A percentile compares a stretch with the other conserved stretches of the same genome.
These are phyloP conservation scores for Tricholoma bakamatsutake DNA, from an alignment of 768 basidiomycete genomes.

Conservation along the genomic window DNA sequence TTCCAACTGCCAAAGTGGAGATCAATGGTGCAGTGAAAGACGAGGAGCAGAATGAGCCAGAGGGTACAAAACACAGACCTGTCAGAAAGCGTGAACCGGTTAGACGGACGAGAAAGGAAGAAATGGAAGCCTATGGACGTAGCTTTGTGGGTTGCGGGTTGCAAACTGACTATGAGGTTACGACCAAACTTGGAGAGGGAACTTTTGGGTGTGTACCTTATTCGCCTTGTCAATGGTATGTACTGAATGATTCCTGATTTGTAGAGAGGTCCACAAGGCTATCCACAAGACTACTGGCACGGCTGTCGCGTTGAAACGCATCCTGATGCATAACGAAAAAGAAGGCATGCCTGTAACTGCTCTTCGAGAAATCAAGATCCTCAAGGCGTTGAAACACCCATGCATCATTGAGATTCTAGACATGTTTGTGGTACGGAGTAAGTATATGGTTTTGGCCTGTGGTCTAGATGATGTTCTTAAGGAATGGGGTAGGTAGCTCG, in stretches of 20 bases:
- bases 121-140: constrained; percentile 61
- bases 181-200: constrained; percentile 90
- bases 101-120: constrained; percentile 55
- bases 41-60: constrained; percentile 18
- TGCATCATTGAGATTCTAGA: constrained; percentile 85
- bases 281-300: constrained; percentile 53
- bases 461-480: background rate
- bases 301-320: constrained; percentile 85
- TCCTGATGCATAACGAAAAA: constrained; percentile 94
- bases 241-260: constrained; percentile 4
- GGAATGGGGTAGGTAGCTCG: constrained; percentile 42
- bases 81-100: constrained; percentile 36
- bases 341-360: constrained; percentile 98
- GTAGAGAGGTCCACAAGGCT: constrained; percentile 89
- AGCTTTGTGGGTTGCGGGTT: constrained; percentile 64
- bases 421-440: constrained; percentile 86
- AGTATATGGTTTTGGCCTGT: constrained; percentile 18
- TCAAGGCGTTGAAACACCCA: constrained; percentile 83
- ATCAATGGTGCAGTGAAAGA: constrained; percentile 6
- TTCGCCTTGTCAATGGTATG: background rate
- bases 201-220: constrained; percentile 81
- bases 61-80: constrained; percentile 19
- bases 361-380: constrained; percentile 92
- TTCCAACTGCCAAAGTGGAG: constrained; percentile 12
- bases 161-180: constrained; percentile 72